Percentiles rank a stretch among this genome's conserved stretches.
Evolutionary conservation across 345 rosid genomes (phyloP).

Genomic region (Lepidium aucheri): DNA sequence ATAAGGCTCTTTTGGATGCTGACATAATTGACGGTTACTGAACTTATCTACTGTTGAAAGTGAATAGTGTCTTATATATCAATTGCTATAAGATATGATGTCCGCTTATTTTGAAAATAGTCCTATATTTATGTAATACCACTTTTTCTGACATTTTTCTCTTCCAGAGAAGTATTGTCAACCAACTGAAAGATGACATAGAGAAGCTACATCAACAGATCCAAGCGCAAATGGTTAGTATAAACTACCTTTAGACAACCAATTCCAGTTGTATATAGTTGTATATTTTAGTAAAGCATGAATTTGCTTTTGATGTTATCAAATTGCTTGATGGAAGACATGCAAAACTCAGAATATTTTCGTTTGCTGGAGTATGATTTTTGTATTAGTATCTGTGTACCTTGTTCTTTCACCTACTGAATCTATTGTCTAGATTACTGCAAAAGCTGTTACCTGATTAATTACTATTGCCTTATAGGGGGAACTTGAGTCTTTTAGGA

Average conservation of each 20-base stretch:
- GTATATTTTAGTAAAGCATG: constrained; percentile 1
- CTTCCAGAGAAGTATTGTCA: constrained; percentile 76
- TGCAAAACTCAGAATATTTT: not conserved
- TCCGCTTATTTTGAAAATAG: not conserved
- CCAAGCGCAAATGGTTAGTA: constrained; percentile 66
- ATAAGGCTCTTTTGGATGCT: not conserved
- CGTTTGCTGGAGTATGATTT: not conserved
- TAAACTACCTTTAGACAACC: not conserved
- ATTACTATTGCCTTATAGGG: constrained; percentile 38
- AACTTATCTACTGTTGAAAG: not conserved
- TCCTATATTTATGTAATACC: not conserved
- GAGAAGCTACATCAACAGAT: constrained; percentile 76
- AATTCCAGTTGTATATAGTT: constrained; percentile 1
- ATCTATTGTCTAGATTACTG: not conserved
- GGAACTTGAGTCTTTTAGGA: constrained; percentile 73
- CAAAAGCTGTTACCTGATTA: not conserved
- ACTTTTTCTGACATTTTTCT: constrained; percentile 12
- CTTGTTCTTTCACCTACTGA: not conserved
- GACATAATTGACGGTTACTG: not conserved
- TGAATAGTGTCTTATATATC: not conserved
- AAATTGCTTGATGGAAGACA: not conserved
- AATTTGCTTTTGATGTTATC: not conserved
- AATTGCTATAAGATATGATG: not conserved
- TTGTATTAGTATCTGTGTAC: not conserved
- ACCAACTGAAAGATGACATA: constrained; percentile 88